Base-by-base conservation (phyloP, 306 rosid genomes). In the Sophora flavescens region DNA sequence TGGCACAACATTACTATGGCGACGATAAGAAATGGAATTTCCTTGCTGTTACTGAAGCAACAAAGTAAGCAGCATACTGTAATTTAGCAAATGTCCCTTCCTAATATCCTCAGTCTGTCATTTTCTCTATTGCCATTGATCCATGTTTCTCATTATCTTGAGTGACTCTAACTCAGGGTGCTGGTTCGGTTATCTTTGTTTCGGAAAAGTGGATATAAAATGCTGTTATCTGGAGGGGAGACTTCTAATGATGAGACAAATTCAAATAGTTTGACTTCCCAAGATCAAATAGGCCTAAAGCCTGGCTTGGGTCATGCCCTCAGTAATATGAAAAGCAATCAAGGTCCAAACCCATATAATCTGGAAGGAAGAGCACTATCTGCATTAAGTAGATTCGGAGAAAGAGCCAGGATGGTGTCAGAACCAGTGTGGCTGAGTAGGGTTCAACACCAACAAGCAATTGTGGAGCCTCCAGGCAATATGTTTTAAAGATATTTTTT, bases 21-120 rank as follows among this genome's bases (percentile, higher is more conserved):
- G 92, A 95, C 7, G 91, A 92, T 36, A 92, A 85, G 84, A 93
- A 90, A 82, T 95, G 97, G 99, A 92, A 89, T 85, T 95, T 90
- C 86, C 91, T 95, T 73, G 96, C 97, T 60, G 45, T 88, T 84
- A 92, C 90, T 47, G 97, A 95, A 81, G 97, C 90, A 56, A 77
- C 72, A 80, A 95, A 95, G 97, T 95, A 89, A 87, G 97, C 58
- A 61, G 42, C 42, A 68, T n/a, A 33, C 63, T 52, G 11, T 59
- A 45, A 61, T 71, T 39, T 75, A 45, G 75, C 56, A 54, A 63
- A 44, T 64, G 44, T 28, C 52, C 70, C 61, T 62, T 63, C 50
- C 16, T 32, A 39, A 39, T 75, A 80, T 78, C 74, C 53, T 63
- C 66, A 26, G 60, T 69, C 54, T 78, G 63, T 60, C 42, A n/a